Conservation (phyloP, 1,284 basidiomycete species). For the Sanghuangporus weigelae region DNA sequence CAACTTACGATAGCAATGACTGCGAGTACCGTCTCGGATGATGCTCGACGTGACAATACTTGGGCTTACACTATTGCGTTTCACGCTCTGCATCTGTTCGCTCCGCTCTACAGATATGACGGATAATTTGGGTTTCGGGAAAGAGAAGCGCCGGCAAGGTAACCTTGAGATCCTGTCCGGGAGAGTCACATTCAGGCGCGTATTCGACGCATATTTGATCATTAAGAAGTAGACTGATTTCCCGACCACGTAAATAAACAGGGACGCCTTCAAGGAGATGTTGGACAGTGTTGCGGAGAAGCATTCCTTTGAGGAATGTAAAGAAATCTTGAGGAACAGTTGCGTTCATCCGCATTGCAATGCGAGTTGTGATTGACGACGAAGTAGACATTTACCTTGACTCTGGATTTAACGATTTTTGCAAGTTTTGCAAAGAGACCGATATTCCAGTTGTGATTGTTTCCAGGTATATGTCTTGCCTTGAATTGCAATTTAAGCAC, state of each 20-base stretch:
- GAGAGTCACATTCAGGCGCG: slow-evolving; percentile 64
- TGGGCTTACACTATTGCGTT: slow-evolving; percentile 8
- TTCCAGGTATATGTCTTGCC: slow-evolving; percentile 55
- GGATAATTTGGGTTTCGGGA: slow-evolving; percentile 71
- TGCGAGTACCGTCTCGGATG: slow-evolving; percentile 43
- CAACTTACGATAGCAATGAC: slow-evolving; percentile 86
- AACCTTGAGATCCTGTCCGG: slow-evolving; percentile 72
- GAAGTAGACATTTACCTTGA: slow-evolving; percentile 76
- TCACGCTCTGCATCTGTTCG: neutral
- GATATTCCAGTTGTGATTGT: slow-evolving; percentile 89
- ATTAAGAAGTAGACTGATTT: neutral
- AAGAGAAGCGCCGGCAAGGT: slow-evolving; percentile 58
- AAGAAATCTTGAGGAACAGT: slow-evolving; percentile 59
- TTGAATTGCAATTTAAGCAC: neutral
- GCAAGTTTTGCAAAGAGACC: slow-evolving; percentile 70
- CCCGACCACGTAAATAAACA: slow-evolving; percentile 24
- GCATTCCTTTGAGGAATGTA: slow-evolving; percentile 77
- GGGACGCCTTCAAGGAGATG: slow-evolving; percentile 80
- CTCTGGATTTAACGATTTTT: slow-evolving; percentile 83
- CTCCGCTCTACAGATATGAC: slow-evolving; percentile 53
- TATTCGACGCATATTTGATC: neutral
- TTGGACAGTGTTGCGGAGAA: slow-evolving; percentile 64
- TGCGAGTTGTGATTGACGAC: slow-evolving; percentile 8
- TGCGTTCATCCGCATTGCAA: slow-evolving; percentile 25
- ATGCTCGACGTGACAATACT: neutral